These are phyloP conservation scores for Agrocybe pediades DNA, from an alignment of 768 basidiomycete species.

Conservation along the genomic window DNA sequence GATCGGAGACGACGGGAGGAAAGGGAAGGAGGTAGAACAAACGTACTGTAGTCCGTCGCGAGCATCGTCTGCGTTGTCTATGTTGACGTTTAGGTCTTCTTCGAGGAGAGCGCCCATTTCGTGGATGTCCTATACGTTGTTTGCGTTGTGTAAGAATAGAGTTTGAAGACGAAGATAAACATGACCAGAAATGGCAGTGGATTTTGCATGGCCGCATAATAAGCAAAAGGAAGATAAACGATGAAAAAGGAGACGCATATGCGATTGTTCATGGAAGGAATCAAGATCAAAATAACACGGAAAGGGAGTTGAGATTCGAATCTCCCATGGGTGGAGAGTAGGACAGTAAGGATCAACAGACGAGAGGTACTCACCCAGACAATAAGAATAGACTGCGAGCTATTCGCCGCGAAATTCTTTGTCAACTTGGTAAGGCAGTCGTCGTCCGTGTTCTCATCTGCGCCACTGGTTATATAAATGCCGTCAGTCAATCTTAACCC, in stretches of 20 bases:
- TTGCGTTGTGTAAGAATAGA: not conserved
- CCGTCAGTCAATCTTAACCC: not conserved
- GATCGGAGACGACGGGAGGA: not conserved
- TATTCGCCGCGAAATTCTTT: constrained; percentile 23
- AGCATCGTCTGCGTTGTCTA: constrained; percentile 17
- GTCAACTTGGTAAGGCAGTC: constrained; percentile 23
- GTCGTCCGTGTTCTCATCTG: constrained; percentile 26
- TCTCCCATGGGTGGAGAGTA: too few relatives aligned
- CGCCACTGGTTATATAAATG: constrained; percentile 15
- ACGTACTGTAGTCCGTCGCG: constrained; percentile 16
- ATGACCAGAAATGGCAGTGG: too few relatives aligned
- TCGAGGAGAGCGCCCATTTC: constrained; percentile 18
- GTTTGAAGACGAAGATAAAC: not conserved
- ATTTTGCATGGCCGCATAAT: too few relatives aligned
- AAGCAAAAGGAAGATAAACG: not conserved
- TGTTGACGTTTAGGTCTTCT: constrained; percentile 19
- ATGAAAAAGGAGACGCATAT: not conserved
- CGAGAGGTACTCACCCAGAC: constrained; percentile 20
- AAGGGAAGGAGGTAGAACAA: too few relatives aligned
- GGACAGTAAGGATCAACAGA: not conserved
- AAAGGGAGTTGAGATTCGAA: too few relatives aligned
- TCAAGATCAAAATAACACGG: too few relatives aligned
- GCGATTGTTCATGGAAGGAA: too few relatives aligned
- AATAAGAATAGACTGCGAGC: constrained; percentile 22
- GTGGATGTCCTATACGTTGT: constrained; percentile 13